These are phyloP conservation scores for Dictyostelium discoideum DNA, from an alignment of 78 protist genomes.

Conservation along the genomic window DNA sequence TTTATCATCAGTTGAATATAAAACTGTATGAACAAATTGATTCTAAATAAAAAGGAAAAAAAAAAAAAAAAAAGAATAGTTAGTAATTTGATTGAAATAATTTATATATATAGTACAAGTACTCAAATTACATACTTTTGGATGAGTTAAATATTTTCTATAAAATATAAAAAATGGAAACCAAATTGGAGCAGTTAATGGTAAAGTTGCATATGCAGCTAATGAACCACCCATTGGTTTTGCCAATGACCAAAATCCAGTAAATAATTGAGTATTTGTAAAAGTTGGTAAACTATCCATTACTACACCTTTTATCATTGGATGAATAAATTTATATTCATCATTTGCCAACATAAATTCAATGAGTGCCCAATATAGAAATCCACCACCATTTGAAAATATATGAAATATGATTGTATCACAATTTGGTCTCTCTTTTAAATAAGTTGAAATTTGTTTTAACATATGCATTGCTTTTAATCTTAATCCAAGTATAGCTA, in stretches of 20 bases:
- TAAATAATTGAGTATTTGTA: background rate
- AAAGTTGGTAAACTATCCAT: conserved; percentile 71
- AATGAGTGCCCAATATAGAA: conserved; percentile 10
- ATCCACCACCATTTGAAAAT: conserved; percentile 72
- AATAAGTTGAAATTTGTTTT: background rate
- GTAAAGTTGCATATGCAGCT: background rate
- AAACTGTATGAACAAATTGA: conserved; percentile 28
- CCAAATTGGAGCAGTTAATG: background rate
- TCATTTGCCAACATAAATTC: background rate
- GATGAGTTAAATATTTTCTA: conserved; percentile 8
- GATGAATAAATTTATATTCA: conserved; percentile 44
- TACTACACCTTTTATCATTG: conserved; percentile 42
- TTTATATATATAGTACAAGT: too few relatives aligned
- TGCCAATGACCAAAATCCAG: conserved; percentile 9
- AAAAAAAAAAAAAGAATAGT: too few relatives aligned
- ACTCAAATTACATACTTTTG: background rate
- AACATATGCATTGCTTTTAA: background rate
- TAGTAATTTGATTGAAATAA: too few relatives aligned
- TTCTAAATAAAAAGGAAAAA: background rate
- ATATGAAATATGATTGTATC: conserved; percentile 32
- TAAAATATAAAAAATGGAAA: background rate
- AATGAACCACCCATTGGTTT: background rate
- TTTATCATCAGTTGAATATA: conserved; percentile 39
- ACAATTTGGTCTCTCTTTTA: conserved; percentile 24
- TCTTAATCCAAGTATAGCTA: background rate